Conservation (phyloP, 2,329 filamentous ascomycete genomes). For the Hirsutella rhossiliensis region DNA sequence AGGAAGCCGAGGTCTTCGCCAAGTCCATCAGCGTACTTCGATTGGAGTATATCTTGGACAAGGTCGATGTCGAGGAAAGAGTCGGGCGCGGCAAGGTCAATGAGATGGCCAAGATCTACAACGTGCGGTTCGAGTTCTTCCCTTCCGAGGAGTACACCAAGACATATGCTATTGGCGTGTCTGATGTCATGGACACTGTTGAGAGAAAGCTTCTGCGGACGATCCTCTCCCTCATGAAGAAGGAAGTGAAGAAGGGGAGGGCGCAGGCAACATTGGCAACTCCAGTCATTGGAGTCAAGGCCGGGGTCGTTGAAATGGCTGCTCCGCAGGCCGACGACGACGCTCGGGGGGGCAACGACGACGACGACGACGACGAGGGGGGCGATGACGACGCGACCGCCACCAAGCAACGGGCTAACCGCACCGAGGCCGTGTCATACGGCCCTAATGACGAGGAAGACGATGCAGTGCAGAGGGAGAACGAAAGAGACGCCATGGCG, state of each 20-base stretch:
- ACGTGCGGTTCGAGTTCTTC: conserved; percentile 74
- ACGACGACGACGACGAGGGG: conserved; percentile 56
- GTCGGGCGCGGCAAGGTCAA: conserved; percentile 60
- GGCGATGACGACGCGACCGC: conserved; percentile 69
- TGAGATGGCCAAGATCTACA: conserved; percentile 70
- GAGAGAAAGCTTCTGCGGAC: conserved; percentile 66
- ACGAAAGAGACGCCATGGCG: background rate
- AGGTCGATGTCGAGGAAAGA: conserved; percentile 67
- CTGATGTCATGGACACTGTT: conserved; percentile 69
- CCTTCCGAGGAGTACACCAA: conserved; percentile 69
- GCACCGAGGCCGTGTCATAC: conserved; percentile 74
- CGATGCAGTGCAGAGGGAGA: conserved; percentile 54
- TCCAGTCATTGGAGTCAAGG: conserved; percentile 55
- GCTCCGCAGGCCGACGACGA: conserved; percentile 17
- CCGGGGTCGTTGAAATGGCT: conserved; percentile 40
- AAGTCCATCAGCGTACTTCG: conserved; percentile 85
- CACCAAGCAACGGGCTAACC: conserved; percentile 64
- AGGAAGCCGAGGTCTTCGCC: conserved; percentile 66
- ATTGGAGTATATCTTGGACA: conserved; percentile 73
- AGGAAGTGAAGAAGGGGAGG: conserved; percentile 74
- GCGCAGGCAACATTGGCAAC: conserved; percentile 55
- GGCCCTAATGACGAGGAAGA: conserved; percentile 91
- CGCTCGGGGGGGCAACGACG: conserved; percentile 28
- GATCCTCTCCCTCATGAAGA: conserved; percentile 57
- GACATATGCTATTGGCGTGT: conserved; percentile 71